Evolutionary conservation across 1,284 basidiomycete species (phyloP).

Genomic region (Ganoderma sinense): DNA sequence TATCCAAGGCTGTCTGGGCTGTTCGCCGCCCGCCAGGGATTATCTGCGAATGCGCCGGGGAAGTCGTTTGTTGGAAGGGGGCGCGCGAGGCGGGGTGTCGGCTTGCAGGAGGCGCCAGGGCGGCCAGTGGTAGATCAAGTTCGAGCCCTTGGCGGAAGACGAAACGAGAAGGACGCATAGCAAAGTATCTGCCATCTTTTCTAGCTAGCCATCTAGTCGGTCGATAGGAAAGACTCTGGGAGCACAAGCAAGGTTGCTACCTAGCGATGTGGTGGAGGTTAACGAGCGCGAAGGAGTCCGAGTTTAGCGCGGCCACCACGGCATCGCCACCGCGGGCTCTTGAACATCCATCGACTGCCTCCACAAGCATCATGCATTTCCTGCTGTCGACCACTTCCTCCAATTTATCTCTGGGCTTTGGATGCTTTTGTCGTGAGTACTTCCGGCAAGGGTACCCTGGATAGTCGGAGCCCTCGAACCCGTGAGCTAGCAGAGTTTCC

Average conservation of each 20-base stretch:
- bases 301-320: neutral
- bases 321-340: neutral
- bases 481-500: no score
- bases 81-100: conserved; percentile 67
- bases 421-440: no score
- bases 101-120: conserved; percentile 60
- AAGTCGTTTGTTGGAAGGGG: conserved; percentile 57
- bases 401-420: no score
- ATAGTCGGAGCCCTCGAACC: no score
- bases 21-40: conserved; percentile 73
- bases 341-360: no score
- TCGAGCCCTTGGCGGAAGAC: conserved; percentile 77
- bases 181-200: conserved; percentile 60
- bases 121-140: conserved; percentile 79
- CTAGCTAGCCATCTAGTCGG: neutral
- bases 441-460: no score
- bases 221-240: neutral
- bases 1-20: conserved; percentile 36
- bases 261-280: neutral
- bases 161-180: conserved; percentile 77
- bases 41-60: conserved; percentile 64
- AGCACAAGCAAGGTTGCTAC: no score
- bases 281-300: neutral
- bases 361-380: no score
- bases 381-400: no score